A percentile compares a stretch with the other conserved stretches of the same genome.
Evolutionary conservation across 176 grass and related monocot genomes (phyloP).

Genomic region (Oryza meyeriana): DNA sequence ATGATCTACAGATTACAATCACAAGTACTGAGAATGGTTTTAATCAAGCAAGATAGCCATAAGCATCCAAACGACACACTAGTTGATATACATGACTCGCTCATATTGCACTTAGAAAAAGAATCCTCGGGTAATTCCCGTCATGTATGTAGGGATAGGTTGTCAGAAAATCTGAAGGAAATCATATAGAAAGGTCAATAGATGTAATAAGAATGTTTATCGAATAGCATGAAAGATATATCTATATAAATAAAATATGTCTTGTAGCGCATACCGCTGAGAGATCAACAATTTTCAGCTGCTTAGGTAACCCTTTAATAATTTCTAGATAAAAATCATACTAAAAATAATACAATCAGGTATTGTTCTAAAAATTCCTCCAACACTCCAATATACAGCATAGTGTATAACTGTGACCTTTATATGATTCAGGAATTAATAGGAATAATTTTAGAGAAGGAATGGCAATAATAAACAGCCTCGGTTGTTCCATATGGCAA

Average conservation of each 20-base stretch:
- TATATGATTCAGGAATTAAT: neutral
- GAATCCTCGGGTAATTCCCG: no score
- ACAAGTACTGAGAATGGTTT: no score
- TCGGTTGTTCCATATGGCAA: conserved; percentile 96
- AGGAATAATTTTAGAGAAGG: neutral
- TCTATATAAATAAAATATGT: neutral
- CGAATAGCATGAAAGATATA: neutral
- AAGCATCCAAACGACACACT: no score
- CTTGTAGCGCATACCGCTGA: conserved; percentile 61
- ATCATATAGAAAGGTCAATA: conserved; percentile 50
- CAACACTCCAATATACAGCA: no score
- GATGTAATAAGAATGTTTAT: neutral
- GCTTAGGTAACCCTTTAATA: conserved; percentile 68
- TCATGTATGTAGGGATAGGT: neutral
- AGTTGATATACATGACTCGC: no score
- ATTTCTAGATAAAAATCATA: no score
- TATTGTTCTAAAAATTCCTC: neutral
- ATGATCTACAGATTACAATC: no score
- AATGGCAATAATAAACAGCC: conserved; percentile 44
- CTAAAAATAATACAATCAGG: conserved; percentile 25
- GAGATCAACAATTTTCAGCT: conserved; percentile 93
- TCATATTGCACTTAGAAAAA: no score
- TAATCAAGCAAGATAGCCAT: no score
- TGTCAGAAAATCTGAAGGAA: conserved; percentile 66
- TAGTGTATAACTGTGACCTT: neutral